A percentile compares a stretch with the other conserved stretches of the same genome.
These are phyloP conservation scores for Handroanthus guayacan DNA, from an alignment of 257 asterid species.

Conservation along the genomic window DNA sequence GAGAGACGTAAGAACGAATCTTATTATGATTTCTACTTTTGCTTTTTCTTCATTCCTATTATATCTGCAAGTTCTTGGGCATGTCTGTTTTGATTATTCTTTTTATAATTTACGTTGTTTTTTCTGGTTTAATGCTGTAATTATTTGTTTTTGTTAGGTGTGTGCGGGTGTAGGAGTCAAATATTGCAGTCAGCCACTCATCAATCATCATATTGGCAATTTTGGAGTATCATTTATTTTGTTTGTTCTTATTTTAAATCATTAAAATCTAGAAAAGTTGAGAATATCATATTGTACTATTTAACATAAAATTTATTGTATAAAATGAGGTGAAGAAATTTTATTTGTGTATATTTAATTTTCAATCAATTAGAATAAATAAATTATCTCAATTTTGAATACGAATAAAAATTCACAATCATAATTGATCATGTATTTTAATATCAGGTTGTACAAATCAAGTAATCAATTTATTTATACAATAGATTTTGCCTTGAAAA, in stretches of 20 bases:
- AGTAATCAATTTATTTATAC: too few species aligned
- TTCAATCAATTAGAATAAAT: too few species aligned
- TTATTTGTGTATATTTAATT: too few species aligned
- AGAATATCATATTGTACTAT: neutral
- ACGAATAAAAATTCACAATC: too few species aligned
- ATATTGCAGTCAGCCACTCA: conserved; percentile 21
- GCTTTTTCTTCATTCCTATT: conserved; percentile 26
- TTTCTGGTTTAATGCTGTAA: neutral
- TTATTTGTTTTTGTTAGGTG: conserved; percentile 25
- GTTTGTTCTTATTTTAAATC: neutral
- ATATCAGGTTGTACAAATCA: too few species aligned
- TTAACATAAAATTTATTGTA: too few species aligned
- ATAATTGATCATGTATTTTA: too few species aligned
- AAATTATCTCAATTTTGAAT: too few species aligned
- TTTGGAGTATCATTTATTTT: neutral
- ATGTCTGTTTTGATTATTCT: conserved; percentile 12
- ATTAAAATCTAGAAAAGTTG: neutral
- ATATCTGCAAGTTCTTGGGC: conserved; percentile 30
- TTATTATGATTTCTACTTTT: conserved; percentile 31
- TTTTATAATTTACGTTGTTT: neutral
- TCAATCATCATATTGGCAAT: neutral
- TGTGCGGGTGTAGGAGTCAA: conserved; percentile 29
- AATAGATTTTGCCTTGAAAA: too few species aligned
- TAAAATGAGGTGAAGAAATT: too few species aligned
- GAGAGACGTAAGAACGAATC: conserved; percentile 55